These are phyloP conservation scores for Fusarium dimerum DNA, from an alignment of 2,329 filamentous ascomycete genomes.

Conservation along the genomic window DNA sequence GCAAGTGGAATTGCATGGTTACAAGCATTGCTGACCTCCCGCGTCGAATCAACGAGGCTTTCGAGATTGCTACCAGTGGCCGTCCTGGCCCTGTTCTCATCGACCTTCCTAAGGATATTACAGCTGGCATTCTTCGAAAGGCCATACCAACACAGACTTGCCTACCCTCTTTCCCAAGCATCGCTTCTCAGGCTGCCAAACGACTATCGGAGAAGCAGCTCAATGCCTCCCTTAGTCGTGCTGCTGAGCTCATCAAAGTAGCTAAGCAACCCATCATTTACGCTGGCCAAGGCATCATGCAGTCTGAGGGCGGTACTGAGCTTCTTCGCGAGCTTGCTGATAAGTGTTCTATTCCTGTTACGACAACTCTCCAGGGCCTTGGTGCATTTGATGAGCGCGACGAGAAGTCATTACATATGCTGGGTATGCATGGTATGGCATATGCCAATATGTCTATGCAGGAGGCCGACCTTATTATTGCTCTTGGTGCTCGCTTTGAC, in stretches of 20 bases:
- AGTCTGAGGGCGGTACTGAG: slow-evolving; percentile 74
- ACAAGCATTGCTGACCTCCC: slow-evolving; percentile 94
- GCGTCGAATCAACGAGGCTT: slow-evolving; percentile 93
- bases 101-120: slow-evolving; percentile 95
- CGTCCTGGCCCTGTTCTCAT: slow-evolving; percentile 93
- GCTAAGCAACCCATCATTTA: slow-evolving; percentile 96
- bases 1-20: slow-evolving; percentile 99
- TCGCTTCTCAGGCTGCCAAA: slow-evolving; percentile 76
- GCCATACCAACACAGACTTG: slow-evolving; percentile 78
- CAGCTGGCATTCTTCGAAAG: slow-evolving; percentile 76
- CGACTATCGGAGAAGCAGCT: slow-evolving; percentile 74
- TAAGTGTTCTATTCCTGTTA: slow-evolving; percentile 89
- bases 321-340: slow-evolving; percentile 85
- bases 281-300: slow-evolving; percentile 86
- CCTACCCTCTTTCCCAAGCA: slow-evolving; percentile 79
- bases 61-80: slow-evolving; percentile 94
- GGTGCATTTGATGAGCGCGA: slow-evolving; percentile 92
- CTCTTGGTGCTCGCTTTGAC: slow-evolving; percentile 90
- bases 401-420: slow-evolving; percentile 94
- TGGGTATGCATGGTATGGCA: slow-evolving; percentile 96
- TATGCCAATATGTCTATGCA: slow-evolving; percentile 99
- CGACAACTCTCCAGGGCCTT: slow-evolving; percentile 91
- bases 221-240: slow-evolving; percentile 70
- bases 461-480: slow-evolving; percentile 93
- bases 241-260: slow-evolving; percentile 80